Percentiles rank a stretch among this genome's conserved stretches.
These are phyloP conservation scores for Xylariaceae sp. DNA, from an alignment of 2,329 filamentous ascomycete genomes.

Conservation along the genomic window DNA sequence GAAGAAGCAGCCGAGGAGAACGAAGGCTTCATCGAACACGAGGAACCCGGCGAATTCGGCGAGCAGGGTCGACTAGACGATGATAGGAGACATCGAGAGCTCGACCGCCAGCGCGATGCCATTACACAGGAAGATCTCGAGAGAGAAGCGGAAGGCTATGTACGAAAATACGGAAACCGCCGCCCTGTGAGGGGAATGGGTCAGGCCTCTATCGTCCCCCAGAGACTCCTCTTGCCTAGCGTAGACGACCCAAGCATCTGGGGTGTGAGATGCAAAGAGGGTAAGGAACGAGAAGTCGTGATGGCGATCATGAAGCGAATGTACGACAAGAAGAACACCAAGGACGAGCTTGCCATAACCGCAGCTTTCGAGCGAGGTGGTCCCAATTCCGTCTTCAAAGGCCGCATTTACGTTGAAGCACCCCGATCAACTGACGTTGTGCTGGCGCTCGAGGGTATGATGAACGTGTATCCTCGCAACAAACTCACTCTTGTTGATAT, in stretches of 20 bases:
- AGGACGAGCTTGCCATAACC: conserved; percentile 81
- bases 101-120: conserved; percentile 88
- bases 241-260: conserved; percentile 96
- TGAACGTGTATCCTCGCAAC: conserved; percentile 85
- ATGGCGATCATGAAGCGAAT: conserved; percentile 87
- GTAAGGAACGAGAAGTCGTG: conserved; percentile 91
- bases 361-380: conserved; percentile 89
- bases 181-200: conserved; percentile 65
- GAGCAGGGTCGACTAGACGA: conserved; percentile 81
- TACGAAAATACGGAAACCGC: conserved; percentile 84
- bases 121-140: conserved; percentile 90
- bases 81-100: conserved; percentile 89
- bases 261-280: conserved; percentile 89
- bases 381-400: conserved; percentile 79
- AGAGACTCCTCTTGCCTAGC: conserved; percentile 83
- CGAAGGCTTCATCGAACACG: conserved; percentile 84
- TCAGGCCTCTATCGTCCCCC: conserved; percentile 78
- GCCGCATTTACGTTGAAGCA: conserved; percentile 94
- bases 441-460: conserved; percentile 78
- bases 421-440: conserved; percentile 84
- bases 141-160: conserved; percentile 84
- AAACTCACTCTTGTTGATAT: conserved; percentile 90
- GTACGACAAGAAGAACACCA: conserved; percentile 75
- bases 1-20: conserved; percentile 85
- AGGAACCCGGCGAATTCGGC: conserved; percentile 86